Evolutionary conservation across 2,329 filamentous ascomycete genomes (phyloP).

Genomic region (Taxawa tesnikishii): DNA sequence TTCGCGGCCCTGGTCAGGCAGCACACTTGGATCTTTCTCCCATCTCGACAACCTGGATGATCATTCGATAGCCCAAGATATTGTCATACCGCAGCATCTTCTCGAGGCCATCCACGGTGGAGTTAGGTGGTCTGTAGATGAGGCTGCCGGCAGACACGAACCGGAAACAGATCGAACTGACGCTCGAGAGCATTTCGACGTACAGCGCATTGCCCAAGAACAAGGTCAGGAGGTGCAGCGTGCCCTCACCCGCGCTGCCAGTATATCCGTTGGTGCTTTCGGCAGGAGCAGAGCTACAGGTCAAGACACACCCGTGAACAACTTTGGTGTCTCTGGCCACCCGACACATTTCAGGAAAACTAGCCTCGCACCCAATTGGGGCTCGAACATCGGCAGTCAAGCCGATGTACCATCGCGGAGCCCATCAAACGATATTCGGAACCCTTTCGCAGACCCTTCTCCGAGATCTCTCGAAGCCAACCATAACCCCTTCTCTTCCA

Average conservation of each 20-base stretch:
- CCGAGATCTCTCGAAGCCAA: too few species aligned
- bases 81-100: background rate
- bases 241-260: slow-evolving; percentile 1
- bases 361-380: slow-evolving; percentile 3
- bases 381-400: background rate
- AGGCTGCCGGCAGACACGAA: background rate
- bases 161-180: background rate
- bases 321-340: background rate
- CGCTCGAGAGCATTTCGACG: background rate
- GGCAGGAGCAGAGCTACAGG: background rate
- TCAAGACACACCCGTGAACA: background rate
- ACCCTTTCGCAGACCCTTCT: background rate
- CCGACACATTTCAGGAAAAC: slow-evolving; percentile 3
- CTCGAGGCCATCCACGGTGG: background rate
- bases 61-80: too few species aligned
- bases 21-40: too few species aligned
- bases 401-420: background rate
- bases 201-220: background rate
- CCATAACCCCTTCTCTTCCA: too few species aligned
- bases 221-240: background rate
- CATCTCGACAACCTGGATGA: too few species aligned
- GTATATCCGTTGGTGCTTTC: slow-evolving; percentile 1
- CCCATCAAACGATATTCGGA: background rate
- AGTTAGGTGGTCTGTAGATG: background rate
- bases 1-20: too few species aligned